Evolutionary conservation across 208 protist genomes (phyloP).

Genomic region (Trypanosoma theileri): DNA sequence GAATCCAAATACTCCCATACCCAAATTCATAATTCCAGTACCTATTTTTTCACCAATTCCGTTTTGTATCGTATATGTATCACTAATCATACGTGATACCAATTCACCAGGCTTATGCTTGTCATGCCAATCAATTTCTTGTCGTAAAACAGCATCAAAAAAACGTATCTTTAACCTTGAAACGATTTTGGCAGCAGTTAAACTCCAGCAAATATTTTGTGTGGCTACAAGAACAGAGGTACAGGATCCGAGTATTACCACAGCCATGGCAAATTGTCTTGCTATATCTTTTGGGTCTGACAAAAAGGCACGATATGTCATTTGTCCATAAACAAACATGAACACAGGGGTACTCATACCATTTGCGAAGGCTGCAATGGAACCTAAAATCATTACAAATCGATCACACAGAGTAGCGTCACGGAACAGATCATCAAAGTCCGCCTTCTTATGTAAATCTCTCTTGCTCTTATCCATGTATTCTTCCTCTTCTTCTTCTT

Average conservation of each 20-base stretch:
- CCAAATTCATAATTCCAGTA: constrained; percentile 35
- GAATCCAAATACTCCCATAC: constrained; percentile 46
- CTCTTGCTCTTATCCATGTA: neutral
- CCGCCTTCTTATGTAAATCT: neutral
- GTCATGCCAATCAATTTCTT: constrained; percentile 69
- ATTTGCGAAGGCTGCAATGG: constrained; percentile 32
- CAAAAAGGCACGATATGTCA: constrained; percentile 27
- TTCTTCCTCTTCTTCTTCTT: neutral
- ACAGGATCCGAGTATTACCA: constrained; percentile 34
- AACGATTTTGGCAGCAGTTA: constrained; percentile 26
- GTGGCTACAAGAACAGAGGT: constrained; percentile 25
- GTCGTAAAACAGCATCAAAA: constrained; percentile 48
- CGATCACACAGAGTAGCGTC: constrained; percentile 24
- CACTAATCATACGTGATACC: constrained; percentile 31
- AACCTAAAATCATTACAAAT: constrained; percentile 40
- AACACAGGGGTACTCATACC: constrained; percentile 38
- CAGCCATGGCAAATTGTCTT: constrained; percentile 37
- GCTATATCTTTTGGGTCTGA: constrained; percentile 18
- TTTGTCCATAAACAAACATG: constrained; percentile 44
- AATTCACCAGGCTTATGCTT: constrained; percentile 40
- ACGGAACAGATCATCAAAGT: constrained; percentile 29
- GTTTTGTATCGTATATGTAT: constrained; percentile 46
- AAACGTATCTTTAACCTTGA: constrained; percentile 27
- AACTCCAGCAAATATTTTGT: constrained; percentile 23
- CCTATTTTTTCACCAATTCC: constrained; percentile 57